These are phyloP conservation scores for Stemphylium beticola DNA, from an alignment of 2,329 filamentous ascomycete species.

Conservation along the genomic window DNA sequence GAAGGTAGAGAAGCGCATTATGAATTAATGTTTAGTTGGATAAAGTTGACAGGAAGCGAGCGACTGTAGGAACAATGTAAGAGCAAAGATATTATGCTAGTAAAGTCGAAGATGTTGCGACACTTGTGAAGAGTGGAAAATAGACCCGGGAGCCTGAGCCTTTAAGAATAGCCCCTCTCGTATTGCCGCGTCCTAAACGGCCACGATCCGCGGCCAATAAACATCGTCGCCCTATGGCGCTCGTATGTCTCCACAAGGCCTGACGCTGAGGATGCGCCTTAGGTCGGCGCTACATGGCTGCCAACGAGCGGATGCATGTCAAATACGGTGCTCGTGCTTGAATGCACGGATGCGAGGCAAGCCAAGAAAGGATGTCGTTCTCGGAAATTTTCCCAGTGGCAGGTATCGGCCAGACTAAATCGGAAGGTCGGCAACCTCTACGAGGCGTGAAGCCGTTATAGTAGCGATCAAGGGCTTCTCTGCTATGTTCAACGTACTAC, in stretches of 20 bases:
- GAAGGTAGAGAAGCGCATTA: constrained; percentile 39
- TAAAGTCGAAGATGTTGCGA: not conserved
- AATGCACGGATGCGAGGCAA: constrained; percentile 14
- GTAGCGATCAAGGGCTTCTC: not conserved
- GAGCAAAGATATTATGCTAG: not conserved
- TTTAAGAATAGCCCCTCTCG: constrained; percentile 15
- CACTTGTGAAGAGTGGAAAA: not conserved
- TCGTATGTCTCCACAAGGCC: constrained; percentile 11
- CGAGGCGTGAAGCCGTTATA: not conserved
- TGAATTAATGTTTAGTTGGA: constrained; percentile 18
- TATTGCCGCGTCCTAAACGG: constrained; percentile 18
- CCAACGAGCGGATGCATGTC: constrained; percentile 8
- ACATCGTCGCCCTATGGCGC: constrained; percentile 3
- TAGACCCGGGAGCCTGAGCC: constrained; percentile 4
- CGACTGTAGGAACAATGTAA: constrained; percentile 4
- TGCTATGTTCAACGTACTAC: not conserved
- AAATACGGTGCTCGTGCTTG: constrained; percentile 17
- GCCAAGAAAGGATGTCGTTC: not conserved
- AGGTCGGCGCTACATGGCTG: constrained; percentile 21
- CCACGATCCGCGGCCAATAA: constrained; percentile 21
- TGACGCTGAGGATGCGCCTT: constrained; percentile 17
- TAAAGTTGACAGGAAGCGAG: constrained; percentile 7
- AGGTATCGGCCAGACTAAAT: constrained; percentile 8
- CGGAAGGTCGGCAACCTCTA: constrained; percentile 4
- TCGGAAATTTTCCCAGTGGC: constrained; percentile 6